These are phyloP conservation scores for Fusarium tricinctum DNA, from an alignment of 2,329 filamentous ascomycete genomes.

Conservation along the genomic window DNA sequence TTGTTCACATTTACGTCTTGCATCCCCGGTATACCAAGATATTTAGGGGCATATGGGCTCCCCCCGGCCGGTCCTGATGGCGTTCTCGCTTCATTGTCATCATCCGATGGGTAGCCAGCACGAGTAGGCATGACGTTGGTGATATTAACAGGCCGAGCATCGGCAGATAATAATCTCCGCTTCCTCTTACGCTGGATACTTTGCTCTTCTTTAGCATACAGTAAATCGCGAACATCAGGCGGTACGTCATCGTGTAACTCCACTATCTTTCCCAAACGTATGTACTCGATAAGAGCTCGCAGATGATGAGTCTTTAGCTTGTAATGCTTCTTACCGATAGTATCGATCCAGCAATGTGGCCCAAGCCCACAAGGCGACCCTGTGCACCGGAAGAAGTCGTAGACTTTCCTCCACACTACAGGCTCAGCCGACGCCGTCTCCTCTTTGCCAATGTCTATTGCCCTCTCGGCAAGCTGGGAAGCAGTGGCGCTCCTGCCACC, in stretches of 20 bases:
- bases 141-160: conserved; percentile 8
- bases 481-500: conserved; percentile 3
- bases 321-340: conserved; percentile 9
- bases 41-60: conserved; percentile 1
- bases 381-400: background rate
- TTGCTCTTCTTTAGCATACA: conserved; percentile 8
- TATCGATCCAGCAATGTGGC: conserved; percentile 13
- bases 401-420: conserved; percentile 1
- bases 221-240: conserved; percentile 5
- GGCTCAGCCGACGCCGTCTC: background rate
- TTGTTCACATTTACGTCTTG: conserved; percentile 8
- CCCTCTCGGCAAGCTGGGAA: conserved; percentile 1
- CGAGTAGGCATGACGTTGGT: conserved; percentile 11
- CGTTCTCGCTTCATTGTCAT: background rate
- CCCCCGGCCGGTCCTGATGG: background rate
- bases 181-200: conserved; percentile 10
- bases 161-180: conserved; percentile 1
- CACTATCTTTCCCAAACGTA: conserved; percentile 2
- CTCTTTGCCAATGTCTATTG: background rate
- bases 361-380: conserved; percentile 9
- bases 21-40: conserved; percentile 7
- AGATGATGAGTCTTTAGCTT: conserved; percentile 14
- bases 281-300: conserved; percentile 5
- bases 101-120: background rate
- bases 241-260: conserved; percentile 9